Evolutionary conservation across 768 basidiomycete genomes (phyloP), one percentile per base, ranked within the genome.

Genomic region (Candolleomyces eurysporus): DNA sequence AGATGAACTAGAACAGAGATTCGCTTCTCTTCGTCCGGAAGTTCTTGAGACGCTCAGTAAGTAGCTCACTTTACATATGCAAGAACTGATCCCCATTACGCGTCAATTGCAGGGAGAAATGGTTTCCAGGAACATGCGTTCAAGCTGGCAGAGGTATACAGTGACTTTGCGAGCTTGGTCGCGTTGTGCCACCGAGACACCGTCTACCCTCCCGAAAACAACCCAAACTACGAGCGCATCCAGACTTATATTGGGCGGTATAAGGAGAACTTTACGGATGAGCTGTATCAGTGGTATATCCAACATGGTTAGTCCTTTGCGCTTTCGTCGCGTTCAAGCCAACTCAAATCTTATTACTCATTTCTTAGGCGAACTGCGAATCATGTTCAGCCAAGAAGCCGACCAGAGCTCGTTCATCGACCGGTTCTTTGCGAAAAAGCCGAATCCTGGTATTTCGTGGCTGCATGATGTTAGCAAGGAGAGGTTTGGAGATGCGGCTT

Each of bases 281-380:
- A 93, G 68, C 79, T 97, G n/a, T 96, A 92, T 69, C 84, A 86
- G 68, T 97, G 91, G 91, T 96, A 93, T 71, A 90, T 96, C 54
- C 91, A 94, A 65, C 88, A 95, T 64, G 92, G 93, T 91, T 60
- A 48, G 82, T 70, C 19, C 14, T 43, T 36, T 22, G 13, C 13
- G 13, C 48, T 21, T 17, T 26, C 30, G 22, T 13, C 5, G 2
- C 13, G 5, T 42, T 39, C 45, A 58, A 31, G n/a, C 51, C 32
- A 10, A 43, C 48, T 53, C 32, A 17, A 17, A 11, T 13, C 42
- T 13, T 43, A 43, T 11, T 13, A 43, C 42, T 48, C 22, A 26
- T 26, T 26, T 63, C 2, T 21, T 53, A 93, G 92, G 91, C 17
- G 93, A 94, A 74, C 74, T 92, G 22, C 85, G 93, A 13, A 83